Evolutionary conservation across 352 stramenopile genomes (phyloP).

Genomic region (Globisporangium yorkense): DNA sequence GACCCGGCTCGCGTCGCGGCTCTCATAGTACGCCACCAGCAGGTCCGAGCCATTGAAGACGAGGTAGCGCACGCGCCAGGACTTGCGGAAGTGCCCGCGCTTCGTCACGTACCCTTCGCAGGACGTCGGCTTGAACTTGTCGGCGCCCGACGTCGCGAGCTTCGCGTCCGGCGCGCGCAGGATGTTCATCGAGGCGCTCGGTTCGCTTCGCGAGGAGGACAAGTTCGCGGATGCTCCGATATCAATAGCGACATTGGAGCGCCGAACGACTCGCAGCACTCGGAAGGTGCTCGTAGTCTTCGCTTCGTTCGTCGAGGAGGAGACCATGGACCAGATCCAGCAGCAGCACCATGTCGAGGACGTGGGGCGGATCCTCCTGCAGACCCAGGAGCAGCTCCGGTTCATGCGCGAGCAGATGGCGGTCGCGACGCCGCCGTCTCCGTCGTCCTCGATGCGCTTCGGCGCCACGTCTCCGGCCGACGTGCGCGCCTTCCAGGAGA

Average conservation of each 20-base stretch:
- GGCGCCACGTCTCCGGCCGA: slow-evolving; percentile 20
- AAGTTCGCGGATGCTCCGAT: not conserved
- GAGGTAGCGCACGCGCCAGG: slow-evolving; percentile 76
- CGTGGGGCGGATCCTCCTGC: slow-evolving; percentile 70
- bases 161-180: slow-evolving; percentile 35
- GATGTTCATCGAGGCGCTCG: slow-evolving; percentile 33
- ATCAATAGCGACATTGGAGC: not conserved
- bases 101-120: slow-evolving; percentile 87
- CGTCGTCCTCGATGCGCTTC: slow-evolving; percentile 22
- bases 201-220: no score
- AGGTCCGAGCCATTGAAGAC: slow-evolving; percentile 67
- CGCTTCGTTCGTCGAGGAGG: not conserved
- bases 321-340: slow-evolving; percentile 63
- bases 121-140: slow-evolving; percentile 56
- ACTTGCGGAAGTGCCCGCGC: slow-evolving; percentile 79
- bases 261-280: no score
- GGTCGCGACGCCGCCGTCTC: slow-evolving; percentile 20
- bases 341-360: slow-evolving; percentile 82
- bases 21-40: slow-evolving; percentile 72
- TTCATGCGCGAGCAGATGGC: slow-evolving; percentile 70
- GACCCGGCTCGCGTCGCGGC: slow-evolving; percentile 42
- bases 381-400: slow-evolving; percentile 77
- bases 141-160: slow-evolving; percentile 11
- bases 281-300: no score
- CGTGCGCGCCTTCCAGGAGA: slow-evolving; percentile 54